Evolutionary conservation across 2,329 filamentous ascomycete genomes (phyloP), one percentile per base, ranked within the genome.

Genomic region (Rosellinia necatrix): DNA sequence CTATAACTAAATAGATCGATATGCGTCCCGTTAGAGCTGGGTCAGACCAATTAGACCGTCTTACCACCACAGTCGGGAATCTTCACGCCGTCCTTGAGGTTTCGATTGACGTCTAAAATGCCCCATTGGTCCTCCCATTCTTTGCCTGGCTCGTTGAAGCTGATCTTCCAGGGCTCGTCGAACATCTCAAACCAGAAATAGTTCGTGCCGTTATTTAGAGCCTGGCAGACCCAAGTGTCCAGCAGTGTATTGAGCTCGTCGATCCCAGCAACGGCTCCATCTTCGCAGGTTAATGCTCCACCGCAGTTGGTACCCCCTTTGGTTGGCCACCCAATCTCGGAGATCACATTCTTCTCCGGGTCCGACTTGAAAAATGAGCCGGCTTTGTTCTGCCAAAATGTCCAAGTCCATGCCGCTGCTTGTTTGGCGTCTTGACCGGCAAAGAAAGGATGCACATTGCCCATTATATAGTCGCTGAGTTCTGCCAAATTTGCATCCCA

Each of bases 151-250:
- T 77, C 78, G 71, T 97, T 88, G 75, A 86, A 96, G 15, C 73
- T 69, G 52, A 88, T 78, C 77, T 97, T 97, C 93, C 93, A 97
- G 2, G 92, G 92, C 79, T 97, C 93, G 70, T 97, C 93, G 71
- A 97, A 97, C 8, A 92, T 91, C 70, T 92, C 90, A 71, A 97
- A 97, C 93, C 93, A 97, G 70, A 97, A 97, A 72, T 96, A 97
- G 64, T 96, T 86, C 1, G 92, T 97, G 41, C 87, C 89, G 67
- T 96, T 96, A 21, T 77, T 77, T 60, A 97, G 75, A 9, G 89
- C 86, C 48, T 85, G 80, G 72, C 93, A 97, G 0, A 97, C 86
- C 88, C 90, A 97, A 61, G 85, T 84, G 1, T 85, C 78, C 84
- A 97, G 87, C 67, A 97, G 92, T n/a, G 78, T 79, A 70, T 97